These are phyloP conservation scores for Grammothele lineata DNA, from an alignment of 768 basidiomycete species.

Conservation along the genomic window DNA sequence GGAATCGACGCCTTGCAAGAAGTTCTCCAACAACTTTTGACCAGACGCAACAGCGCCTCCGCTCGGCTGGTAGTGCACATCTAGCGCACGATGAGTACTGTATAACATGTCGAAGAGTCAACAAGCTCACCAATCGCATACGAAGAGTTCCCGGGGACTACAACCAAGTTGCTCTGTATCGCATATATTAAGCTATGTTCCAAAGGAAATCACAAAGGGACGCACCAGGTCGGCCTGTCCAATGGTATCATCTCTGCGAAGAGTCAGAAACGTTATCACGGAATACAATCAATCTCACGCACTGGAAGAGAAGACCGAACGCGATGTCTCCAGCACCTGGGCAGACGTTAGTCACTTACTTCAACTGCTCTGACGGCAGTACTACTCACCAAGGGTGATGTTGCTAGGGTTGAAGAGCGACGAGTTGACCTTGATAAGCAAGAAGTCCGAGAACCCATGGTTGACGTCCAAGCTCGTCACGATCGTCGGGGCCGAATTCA, in stretches of 20 bases:
- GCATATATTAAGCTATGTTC: background rate
- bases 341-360: constrained; percentile 21
- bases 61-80: constrained; percentile 59
- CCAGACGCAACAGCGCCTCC: constrained; percentile 52
- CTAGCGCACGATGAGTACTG: constrained; percentile 25
- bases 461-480: constrained; percentile 60
- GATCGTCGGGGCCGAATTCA: constrained; percentile 51
- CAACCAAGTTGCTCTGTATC: constrained; percentile 46
- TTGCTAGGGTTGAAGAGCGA: constrained; percentile 61
- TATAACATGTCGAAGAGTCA: background rate
- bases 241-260: constrained; percentile 52
- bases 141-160: constrained; percentile 51
- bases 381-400: constrained; percentile 23
- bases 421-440: constrained; percentile 64
- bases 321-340: constrained; percentile 52
- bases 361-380: constrained; percentile 25
- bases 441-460: constrained; percentile 59
- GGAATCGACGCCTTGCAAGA: constrained; percentile 58
- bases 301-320: constrained; percentile 56
- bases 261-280: background rate
- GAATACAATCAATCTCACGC: constrained; percentile 19
- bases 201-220: background rate
- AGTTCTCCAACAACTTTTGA: constrained; percentile 56
- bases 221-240: constrained; percentile 56
- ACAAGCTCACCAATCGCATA: constrained; percentile 63